These are phyloP conservation scores for Ustilaginoidea virens DNA, from an alignment of 2,329 filamentous ascomycete genomes.

Conservation along the genomic window DNA sequence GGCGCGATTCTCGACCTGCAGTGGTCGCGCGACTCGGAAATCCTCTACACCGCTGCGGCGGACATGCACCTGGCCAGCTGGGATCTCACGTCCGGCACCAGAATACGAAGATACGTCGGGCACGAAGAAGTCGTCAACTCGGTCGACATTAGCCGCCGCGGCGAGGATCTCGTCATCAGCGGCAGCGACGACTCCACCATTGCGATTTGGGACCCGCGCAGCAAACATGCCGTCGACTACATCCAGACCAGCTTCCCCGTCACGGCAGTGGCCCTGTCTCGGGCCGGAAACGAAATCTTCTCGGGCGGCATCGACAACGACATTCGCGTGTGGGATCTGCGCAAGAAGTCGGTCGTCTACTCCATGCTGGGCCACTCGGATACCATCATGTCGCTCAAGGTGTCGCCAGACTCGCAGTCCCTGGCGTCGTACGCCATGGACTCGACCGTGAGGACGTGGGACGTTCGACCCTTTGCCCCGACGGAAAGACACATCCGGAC, in stretches of 20 bases:
- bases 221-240: slow-evolving; percentile 76
- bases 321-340: slow-evolving; percentile 91
- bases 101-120: slow-evolving; percentile 81
- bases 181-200: slow-evolving; percentile 89
- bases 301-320: slow-evolving; percentile 93
- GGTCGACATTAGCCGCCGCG: slow-evolving; percentile 74
- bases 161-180: slow-evolving; percentile 79
- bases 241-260: slow-evolving; percentile 86
- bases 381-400: slow-evolving; percentile 73
- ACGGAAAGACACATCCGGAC: slow-evolving; percentile 71
- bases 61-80: slow-evolving; percentile 89
- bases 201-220: slow-evolving; percentile 88
- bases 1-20: slow-evolving; percentile 84
- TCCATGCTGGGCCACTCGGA: slow-evolving; percentile 81
- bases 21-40: slow-evolving; percentile 89
- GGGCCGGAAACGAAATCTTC: slow-evolving; percentile 91
- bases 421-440: slow-evolving; percentile 89
- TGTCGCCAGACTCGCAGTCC: slow-evolving; percentile 88
- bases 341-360: slow-evolving; percentile 81
- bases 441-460: slow-evolving; percentile 87
- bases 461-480: slow-evolving; percentile 87
- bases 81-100: slow-evolving; percentile 82
- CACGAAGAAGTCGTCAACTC: slow-evolving; percentile 95
- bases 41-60: slow-evolving; percentile 82
- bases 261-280: slow-evolving; percentile 79